Base-by-base conservation (phyloP, 1,284 basidiomycete species). In the Leccinum griseonigrum region DNA sequence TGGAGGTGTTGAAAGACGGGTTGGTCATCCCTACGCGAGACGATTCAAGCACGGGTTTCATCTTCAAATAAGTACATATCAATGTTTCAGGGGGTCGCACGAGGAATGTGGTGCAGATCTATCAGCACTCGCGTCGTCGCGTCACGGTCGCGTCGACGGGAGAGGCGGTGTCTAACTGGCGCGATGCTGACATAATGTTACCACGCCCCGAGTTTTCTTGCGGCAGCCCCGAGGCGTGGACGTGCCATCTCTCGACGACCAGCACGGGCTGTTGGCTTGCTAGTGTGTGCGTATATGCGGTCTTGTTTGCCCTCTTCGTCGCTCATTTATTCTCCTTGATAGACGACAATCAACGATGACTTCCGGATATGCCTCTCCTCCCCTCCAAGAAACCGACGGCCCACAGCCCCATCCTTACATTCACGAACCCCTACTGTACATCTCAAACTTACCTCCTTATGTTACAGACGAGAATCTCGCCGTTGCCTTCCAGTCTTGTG, bases 381-480 rank as follows among this genome's bases (percentile, higher is more conserved):
- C 68, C 26, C 34, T 71, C 58, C 74, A 72, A 71, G 73, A 76
- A 63, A 62, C 59, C 34, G 74, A 75, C 58, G 65, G 61, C 54
- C 71, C 71, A 63, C 68, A 73, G 56, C 77, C 77, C 57, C 91
- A 93, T 70, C 91, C 91, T 48, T 92, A 90, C 77, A 83, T 93
- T 66, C 87, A 88, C 71, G 90, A 92, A 70, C 89, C 91, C 32
- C 71, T 90, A 65, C 79, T 93, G 55, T 88, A 92, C 77, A 86
- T 93, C 72, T 84, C 89, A 36, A 87, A 85, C 72, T 75, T 93
- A 52, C 87, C 90, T 13, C 74, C 85, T 48, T 85, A 82, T 75
- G 82, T 92, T 58, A 79, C 85, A 59, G 91, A 93, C 75, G 86
- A 89, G 71, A 86, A 86, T 68, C 79, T 93, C 26, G 91, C 90